phyloP scores from a whole-genome alignment of 306 rosid genomes.

The Cyamopsis tetragonoloba region DNA sequence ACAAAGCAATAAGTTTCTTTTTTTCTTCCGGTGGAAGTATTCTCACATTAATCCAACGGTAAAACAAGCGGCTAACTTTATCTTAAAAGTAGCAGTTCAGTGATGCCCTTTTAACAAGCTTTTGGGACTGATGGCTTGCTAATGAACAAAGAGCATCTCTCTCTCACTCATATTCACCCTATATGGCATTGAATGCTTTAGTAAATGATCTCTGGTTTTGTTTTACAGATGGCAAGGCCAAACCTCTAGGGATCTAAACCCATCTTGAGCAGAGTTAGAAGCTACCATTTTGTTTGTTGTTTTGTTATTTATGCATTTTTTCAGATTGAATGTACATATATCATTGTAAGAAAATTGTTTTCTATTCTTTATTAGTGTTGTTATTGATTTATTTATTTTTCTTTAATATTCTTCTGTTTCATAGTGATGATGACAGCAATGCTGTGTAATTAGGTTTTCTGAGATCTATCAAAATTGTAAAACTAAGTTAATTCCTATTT shows the following conservation, averaged over 20 bases:
- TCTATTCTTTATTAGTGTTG: constrained; percentile 24
- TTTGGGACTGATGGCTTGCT: background rate
- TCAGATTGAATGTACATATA: constrained; percentile 71
- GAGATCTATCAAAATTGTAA: constrained; percentile 39
- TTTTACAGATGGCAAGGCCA: constrained; percentile 97
- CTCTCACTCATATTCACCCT: background rate
- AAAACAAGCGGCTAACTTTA: too few relatives aligned
- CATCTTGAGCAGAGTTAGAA: constrained; percentile 46
- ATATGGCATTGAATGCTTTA: background rate
- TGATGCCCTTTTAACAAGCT: background rate
- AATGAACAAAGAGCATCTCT: background rate
- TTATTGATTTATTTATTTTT: constrained; percentile 20
- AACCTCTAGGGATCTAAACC: constrained; percentile 69
- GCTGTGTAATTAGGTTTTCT: constrained; percentile 45
- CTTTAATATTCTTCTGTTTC: constrained; percentile 30
- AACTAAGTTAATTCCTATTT: constrained; percentile 24
- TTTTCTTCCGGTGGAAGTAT: too few relatives aligned
- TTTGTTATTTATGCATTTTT: constrained; percentile 39
- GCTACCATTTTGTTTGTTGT: constrained; percentile 34
- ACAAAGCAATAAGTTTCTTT: too few relatives aligned
- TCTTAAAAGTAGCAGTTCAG: background rate
- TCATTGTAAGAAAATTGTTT: constrained; percentile 52
- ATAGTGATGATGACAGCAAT: constrained; percentile 34
- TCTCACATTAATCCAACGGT: too few relatives aligned
- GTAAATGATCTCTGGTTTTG: constrained; percentile 24